A percentile compares a stretch with the other conserved stretches of the same genome.
Conservation (phyloP, 805 yeast species). For the Nakazawaea pomicola region DNA sequence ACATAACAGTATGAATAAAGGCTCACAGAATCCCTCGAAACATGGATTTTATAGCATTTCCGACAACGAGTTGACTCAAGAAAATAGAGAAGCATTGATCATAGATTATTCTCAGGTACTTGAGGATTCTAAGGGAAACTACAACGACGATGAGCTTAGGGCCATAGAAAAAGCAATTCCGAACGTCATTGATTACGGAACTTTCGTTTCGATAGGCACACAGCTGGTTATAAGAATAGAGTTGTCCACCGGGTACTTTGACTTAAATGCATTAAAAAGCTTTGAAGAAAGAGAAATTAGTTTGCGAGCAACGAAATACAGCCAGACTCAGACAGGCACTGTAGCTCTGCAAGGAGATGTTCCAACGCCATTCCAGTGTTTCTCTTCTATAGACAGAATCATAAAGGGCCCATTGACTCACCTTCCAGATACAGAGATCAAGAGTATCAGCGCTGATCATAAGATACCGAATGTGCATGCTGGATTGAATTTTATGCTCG, state of each 20-base stretch:
- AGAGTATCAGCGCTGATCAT: conserved; percentile 50
- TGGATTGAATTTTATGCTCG: conserved; percentile 46
- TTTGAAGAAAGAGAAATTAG: conserved; percentile 43
- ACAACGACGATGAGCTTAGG: conserved; percentile 14
- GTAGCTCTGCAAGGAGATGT: conserved; percentile 13
- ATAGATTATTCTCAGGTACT: conserved; percentile 6
- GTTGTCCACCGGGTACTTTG: conserved; percentile 16
- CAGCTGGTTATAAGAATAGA: conserved; percentile 8
- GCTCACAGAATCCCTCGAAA: conserved; percentile 3
- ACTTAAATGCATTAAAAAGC: conserved; percentile 20
- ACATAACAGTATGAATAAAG: neutral
- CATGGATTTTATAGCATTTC: conserved; percentile 12
- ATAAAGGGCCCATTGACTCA: conserved; percentile 60
- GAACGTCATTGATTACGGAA: conserved; percentile 8
- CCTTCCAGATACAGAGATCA: conserved; percentile 37
- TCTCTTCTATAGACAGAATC: conserved; percentile 56
- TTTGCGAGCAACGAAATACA: conserved; percentile 38
- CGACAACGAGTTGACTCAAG: conserved; percentile 10
- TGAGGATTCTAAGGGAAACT: neutral
- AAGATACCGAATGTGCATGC: conserved; percentile 51
- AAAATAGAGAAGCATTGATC: conserved; percentile 12
- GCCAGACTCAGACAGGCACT: conserved; percentile 18
- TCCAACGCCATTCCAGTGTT: conserved; percentile 58
- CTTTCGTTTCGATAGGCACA: conserved; percentile 5
- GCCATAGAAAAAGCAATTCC: conserved; percentile 15